Conservation (phyloP, 768 basidiomycete genomes). For the Collybia sp. region DNA sequence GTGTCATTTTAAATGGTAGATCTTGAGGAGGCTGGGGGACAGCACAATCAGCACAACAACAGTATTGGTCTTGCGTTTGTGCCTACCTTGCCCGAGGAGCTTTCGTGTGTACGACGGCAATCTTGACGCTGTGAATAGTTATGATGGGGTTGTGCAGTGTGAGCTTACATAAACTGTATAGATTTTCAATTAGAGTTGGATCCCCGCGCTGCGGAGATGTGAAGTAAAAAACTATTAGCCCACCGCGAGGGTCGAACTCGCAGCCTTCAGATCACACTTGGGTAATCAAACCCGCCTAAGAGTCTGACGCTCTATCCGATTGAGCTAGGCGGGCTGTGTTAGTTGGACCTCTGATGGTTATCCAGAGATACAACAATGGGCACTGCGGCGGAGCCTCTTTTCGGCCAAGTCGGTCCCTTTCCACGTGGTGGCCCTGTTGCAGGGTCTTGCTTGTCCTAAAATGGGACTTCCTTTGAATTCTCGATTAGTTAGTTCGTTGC, state of each 20-base stretch:
- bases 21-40: slow-evolving; percentile 12
- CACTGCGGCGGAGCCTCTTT: too few species aligned
- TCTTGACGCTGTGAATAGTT: slow-evolving; percentile 7
- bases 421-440: too few species aligned
- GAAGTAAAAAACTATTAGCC: slow-evolving; percentile 34
- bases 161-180: slow-evolving; percentile 37
- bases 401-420: too few species aligned
- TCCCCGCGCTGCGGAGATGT: slow-evolving; percentile 21
- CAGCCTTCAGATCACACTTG: slow-evolving; percentile 62
- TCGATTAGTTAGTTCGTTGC: slow-evolving; percentile 3
- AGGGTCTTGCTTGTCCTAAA: slow-evolving; percentile 1
- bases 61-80: slow-evolving; percentile 3
- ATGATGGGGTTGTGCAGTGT: slow-evolving; percentile 8
- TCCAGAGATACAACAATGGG: too few species aligned
- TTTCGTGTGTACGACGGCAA: slow-evolving; percentile 10
- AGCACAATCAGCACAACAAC: slow-evolving; percentile 1
- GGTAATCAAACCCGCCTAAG: slow-evolving; percentile 13
- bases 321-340: slow-evolving; percentile 52
- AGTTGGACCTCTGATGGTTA: neutral
- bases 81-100: slow-evolving; percentile 24
- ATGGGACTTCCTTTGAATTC: slow-evolving; percentile 6
- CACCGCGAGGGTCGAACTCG: slow-evolving; percentile 84
- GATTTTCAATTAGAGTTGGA: slow-evolving; percentile 27
- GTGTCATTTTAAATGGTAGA: slow-evolving; percentile 68
- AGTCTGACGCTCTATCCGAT: slow-evolving; percentile 65